Percentiles rank a stretch among this genome's conserved stretches.
phyloP scores from a whole-genome alignment of 1,284 basidiomycete genomes.

The Microbotryomycetes sp. region DNA sequence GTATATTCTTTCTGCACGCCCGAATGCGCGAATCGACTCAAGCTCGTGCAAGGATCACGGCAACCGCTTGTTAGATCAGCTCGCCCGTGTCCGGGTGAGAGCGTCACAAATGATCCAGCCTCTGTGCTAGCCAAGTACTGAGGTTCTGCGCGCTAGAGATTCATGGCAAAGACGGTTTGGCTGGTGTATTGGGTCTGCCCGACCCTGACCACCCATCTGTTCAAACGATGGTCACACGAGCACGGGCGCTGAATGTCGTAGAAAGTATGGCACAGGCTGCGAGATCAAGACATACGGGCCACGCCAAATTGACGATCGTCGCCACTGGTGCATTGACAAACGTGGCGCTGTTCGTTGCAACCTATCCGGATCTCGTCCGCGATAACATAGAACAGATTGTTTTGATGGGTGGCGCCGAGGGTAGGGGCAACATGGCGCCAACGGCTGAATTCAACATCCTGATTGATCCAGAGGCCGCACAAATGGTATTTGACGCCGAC shows the following conservation, averaged over 20 bases:
- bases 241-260: conserved; percentile 49
- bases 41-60: conserved; percentile 59
- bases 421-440: conserved; percentile 66
- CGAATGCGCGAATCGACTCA: conserved; percentile 42
- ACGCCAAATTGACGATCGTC: conserved; percentile 54
- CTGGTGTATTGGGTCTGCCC: conserved; percentile 64
- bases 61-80: conserved; percentile 53
- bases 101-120: conserved; percentile 13
- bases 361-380: conserved; percentile 59
- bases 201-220: not conserved
- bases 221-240: conserved; percentile 44
- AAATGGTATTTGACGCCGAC: conserved; percentile 60
- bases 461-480: conserved; percentile 63
- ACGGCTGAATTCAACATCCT: conserved; percentile 66
- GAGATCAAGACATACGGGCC: conserved; percentile 20
- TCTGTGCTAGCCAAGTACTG: too few relatives aligned
- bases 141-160: conserved; percentile 59
- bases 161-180: conserved; percentile 68
- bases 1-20: conserved; percentile 61
- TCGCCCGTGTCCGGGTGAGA: conserved; percentile 7
- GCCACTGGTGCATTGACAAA: conserved; percentile 80
- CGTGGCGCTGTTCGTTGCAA: conserved; percentile 62
- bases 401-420: conserved; percentile 81
- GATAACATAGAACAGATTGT: conserved; percentile 64
- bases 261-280: conserved; percentile 44